These are phyloP conservation scores for Gracilaria caudata DNA, from an alignment of 23 red algal species.

Conservation along the genomic window DNA sequence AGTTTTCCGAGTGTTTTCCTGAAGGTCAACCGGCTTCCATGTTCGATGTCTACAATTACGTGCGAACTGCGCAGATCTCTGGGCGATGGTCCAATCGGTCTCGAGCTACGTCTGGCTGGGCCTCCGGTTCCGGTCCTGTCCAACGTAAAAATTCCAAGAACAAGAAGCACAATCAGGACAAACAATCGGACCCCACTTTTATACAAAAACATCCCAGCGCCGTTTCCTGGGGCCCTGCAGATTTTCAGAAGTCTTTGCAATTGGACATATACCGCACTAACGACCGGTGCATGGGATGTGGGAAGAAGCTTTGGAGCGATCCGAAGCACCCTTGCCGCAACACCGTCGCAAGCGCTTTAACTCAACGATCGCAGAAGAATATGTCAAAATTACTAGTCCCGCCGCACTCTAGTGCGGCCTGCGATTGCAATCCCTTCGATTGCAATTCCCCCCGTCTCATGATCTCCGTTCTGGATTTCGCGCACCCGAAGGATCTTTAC, in stretches of 20 bases:
- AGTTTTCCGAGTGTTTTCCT: not conserved
- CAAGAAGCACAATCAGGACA: too few species aligned
- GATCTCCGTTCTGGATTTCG: not conserved
- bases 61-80: not conserved
- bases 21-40: not conserved
- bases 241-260: not conserved
- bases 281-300: conserved; percentile 19
- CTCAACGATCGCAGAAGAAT: not conserved
- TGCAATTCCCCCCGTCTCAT: not conserved
- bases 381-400: not conserved
- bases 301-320: not conserved
- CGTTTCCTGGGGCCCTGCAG: conserved; percentile 2
- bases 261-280: not conserved
- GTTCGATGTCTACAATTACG: conserved; percentile 5
- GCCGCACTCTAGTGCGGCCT: conserved; percentile 1
- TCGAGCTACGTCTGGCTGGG: too few species aligned
- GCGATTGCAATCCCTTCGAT: not conserved
- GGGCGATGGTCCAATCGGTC: too few species aligned
- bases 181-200: not conserved
- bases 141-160: not conserved
- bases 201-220: not conserved
- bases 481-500: not conserved
- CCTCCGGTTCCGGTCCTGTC: not conserved
- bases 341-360: not conserved
- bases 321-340: not conserved